Evolutionary conservation across 106 monocot species (phyloP), one percentile per base, ranked within the genome.

Genomic region (Phalaenopsis equestris): DNA sequence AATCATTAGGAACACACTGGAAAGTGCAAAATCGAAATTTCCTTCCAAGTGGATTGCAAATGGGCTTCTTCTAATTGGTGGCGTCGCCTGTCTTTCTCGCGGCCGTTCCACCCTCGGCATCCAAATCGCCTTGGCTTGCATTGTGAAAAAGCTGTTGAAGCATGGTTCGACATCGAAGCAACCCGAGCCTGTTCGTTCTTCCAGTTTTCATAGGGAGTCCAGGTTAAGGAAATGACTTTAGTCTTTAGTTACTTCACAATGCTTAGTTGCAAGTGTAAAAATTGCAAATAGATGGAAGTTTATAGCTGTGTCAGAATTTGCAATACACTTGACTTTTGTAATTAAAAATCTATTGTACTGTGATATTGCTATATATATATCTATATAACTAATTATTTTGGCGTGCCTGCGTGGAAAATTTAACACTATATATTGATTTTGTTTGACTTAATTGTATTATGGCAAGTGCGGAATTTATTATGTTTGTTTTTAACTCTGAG

Each of bases 71-170:
- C 19, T 99, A 19, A 21, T 90, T 19, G 98, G 94, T 42, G 91
- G 94, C 67, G 86, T 99, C 42, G 83, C 89, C 42, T 99, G 89
- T 42, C 78, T 94, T 17, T 91, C 98, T n/a, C 83, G 88, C 79
- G 89, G 88, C 14, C 86, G 88, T 43, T 81, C 92, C 4, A 80
- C 84, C 43, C 79, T 93, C 52, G 89, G 89, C 55, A 81, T 91
- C 39, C 92, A 93, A 83, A 75, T 99, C 15, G 94, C 92, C 18
- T 75, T 99, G 80, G 91, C 94, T 38, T 99, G 91, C 80, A 84
- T 94, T 55, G 47, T 93, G 56, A 99, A 99, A 80, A 99, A 94
- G 80, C 78, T 93, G 36, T 79, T 86, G 65, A 87, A 84, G 72
- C 77, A 87, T 11, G 81, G 75, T 10, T 55, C n/a, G 10, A 77